Percentiles rank a stretch among this genome's conserved stretches.
phyloP scores from a whole-genome alignment of 1,284 basidiomycete species.

The Singerocomus rubriflavus region DNA sequence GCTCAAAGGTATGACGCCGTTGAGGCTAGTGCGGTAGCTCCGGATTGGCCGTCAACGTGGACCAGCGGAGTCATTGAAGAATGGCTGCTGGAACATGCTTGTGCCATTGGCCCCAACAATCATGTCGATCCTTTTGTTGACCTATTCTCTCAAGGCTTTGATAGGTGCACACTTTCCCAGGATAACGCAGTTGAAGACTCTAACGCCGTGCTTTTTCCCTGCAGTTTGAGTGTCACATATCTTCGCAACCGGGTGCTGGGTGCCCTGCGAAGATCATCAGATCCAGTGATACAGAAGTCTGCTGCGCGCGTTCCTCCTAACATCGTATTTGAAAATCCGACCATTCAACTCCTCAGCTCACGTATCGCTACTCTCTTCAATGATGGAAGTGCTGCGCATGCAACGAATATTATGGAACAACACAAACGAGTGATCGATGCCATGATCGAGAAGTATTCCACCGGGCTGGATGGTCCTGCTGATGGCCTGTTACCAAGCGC shows the following conservation, averaged over 20 bases:
- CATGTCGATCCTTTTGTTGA: background rate
- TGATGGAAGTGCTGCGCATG: background rate
- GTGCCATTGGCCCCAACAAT: background rate
- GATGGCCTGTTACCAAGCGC: too few species aligned
- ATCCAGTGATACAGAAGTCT: background rate
- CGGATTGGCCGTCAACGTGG: background rate
- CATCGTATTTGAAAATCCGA: conserved; percentile 10
- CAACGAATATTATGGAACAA: background rate
- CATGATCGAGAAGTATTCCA: conserved; percentile 8
- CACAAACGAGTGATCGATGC: conserved; percentile 1
- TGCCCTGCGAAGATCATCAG: background rate
- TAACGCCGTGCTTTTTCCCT: too few species aligned
- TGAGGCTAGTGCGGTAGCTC: too few species aligned
- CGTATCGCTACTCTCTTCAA: conserved; percentile 1
- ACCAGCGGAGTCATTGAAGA: conserved; percentile 1
- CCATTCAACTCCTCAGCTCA: background rate
- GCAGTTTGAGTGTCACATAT: conserved; percentile 1
- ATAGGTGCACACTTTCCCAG: conserved; percentile 1
- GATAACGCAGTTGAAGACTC: too few species aligned
- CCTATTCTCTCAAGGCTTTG: conserved; percentile 7
- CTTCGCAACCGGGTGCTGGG: conserved; percentile 3
- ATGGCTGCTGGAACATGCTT: conserved; percentile 1
- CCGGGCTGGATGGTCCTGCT: too few species aligned
- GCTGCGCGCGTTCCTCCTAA: background rate
- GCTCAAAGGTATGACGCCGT: too few species aligned